phyloP scores from a whole-genome alignment of 2,329 filamentous ascomycete species.

The Sporothrix mexicana region DNA sequence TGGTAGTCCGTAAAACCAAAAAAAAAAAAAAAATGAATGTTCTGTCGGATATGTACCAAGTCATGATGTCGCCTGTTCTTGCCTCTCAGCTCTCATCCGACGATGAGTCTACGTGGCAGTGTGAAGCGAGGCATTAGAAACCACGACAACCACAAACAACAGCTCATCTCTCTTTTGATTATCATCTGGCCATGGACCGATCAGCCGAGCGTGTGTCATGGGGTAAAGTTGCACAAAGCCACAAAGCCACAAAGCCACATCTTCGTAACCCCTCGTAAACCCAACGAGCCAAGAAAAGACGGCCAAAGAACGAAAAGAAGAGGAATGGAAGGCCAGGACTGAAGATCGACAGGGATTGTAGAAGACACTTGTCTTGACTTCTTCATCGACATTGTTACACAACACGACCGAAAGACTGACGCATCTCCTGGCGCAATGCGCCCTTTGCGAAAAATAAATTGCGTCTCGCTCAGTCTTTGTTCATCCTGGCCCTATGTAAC shows the following conservation, averaged over 20 bases:
- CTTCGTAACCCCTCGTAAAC: background rate
- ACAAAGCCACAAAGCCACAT: conserved; percentile 1
- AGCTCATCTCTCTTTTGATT: no score
- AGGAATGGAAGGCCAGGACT: background rate
- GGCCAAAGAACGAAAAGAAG: background rate
- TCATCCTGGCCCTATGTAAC: background rate
- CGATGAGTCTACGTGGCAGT: background rate
- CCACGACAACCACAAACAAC: no score
- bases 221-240: conserved; percentile 3
- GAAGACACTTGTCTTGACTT: background rate
- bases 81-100: conserved; percentile 4
- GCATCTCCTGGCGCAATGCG: conserved; percentile 3
- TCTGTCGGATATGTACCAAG: no score
- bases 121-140: background rate
- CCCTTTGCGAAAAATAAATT: background rate
- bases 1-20: background rate
- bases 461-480: no score
- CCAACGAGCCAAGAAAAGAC: background rate
- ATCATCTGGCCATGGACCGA: background rate
- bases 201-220: conserved; percentile 8
- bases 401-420: background rate
- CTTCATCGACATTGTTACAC: conserved; percentile 9
- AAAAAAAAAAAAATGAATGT: background rate
- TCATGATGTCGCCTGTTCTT: conserved; percentile 4
- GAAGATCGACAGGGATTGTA: background rate